Conservation (phyloP, 495 filamentous ascomycete species). For the Aspergillus asperescens region DNA sequence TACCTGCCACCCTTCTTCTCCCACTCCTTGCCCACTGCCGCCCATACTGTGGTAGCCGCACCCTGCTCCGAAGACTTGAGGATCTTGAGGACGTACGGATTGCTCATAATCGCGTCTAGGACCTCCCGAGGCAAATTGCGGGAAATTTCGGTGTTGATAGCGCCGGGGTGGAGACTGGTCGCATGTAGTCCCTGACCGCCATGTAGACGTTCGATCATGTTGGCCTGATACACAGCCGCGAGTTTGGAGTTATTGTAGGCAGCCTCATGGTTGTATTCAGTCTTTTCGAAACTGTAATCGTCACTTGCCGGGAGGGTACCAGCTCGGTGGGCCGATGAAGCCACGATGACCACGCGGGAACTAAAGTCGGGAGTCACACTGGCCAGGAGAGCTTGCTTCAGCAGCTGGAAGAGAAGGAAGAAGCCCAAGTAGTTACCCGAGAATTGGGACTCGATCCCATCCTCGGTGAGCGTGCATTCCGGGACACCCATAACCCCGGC, state of each 20-base stretch:
- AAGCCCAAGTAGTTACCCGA: too few relatives aligned
- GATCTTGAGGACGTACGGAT: not conserved
- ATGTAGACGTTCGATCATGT: slow-evolving; percentile 37
- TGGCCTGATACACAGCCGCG: slow-evolving; percentile 37
- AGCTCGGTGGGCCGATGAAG: not conserved
- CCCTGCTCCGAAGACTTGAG: not conserved
- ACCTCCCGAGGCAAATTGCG: slow-evolving; percentile 8
- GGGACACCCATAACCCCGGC: not conserved
- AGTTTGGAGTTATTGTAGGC: slow-evolving; percentile 33
- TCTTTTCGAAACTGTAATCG: slow-evolving; percentile 29
- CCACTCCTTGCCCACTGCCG: not conserved
- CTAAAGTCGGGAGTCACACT: not conserved
- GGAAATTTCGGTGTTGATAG: slow-evolving; percentile 23
- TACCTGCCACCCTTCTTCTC: not conserved
- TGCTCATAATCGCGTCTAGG: too few relatives aligned
- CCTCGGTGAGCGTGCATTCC: too few relatives aligned
- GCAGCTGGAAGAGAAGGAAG: not conserved
- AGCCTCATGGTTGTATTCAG: slow-evolving; percentile 29
- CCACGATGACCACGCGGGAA: not conserved
- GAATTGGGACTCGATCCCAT: too few relatives aligned
- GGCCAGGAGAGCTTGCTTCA: not conserved
- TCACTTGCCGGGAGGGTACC: not conserved
- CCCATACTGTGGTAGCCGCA: not conserved
- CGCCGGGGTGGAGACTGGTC: slow-evolving; percentile 34
- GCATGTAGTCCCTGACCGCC: slow-evolving; percentile 31